These are phyloP conservation scores for Phytophthora megakarya DNA, from an alignment of 352 stramenopile species.

Conservation along the genomic window DNA sequence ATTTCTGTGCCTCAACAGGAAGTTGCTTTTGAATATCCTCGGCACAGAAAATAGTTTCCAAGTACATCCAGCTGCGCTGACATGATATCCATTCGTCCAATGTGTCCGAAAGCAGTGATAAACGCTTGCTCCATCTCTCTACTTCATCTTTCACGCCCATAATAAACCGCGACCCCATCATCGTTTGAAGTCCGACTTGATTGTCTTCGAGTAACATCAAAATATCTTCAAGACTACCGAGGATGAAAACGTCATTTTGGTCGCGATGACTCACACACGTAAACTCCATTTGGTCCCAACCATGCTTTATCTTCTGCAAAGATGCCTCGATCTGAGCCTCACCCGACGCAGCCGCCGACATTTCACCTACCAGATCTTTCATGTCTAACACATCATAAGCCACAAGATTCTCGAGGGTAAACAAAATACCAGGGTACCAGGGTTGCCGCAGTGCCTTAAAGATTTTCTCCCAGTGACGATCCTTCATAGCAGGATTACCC, in stretches of 20 bases:
- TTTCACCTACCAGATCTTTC: conserved; percentile 86
- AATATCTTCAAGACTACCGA: conserved; percentile 92
- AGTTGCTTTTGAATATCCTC: conserved; percentile 91
- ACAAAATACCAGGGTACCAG: conserved; percentile 89
- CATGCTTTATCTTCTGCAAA: conserved; percentile 87
- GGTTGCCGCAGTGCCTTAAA: conserved; percentile 89
- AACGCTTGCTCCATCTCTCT: conserved; percentile 89
- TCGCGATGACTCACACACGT: conserved; percentile 83
- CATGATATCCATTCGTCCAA: conserved; percentile 87
- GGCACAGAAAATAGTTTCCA: conserved; percentile 89
- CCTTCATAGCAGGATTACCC: conserved; percentile 91
- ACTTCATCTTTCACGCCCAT: conserved; percentile 92
- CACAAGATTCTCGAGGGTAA: conserved; percentile 90
- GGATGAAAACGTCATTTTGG: conserved; percentile 88
- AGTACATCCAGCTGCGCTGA: conserved; percentile 89
- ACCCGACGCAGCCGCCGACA: conserved; percentile 85
- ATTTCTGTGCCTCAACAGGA: conserved; percentile 86
- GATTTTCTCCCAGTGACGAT: conserved; percentile 95
- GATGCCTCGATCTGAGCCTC: conserved; percentile 92
- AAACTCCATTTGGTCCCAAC: conserved; percentile 90
- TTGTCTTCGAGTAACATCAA: conserved; percentile 91
- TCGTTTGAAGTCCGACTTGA: conserved; percentile 91
- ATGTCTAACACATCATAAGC: conserved; percentile 87
- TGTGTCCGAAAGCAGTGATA: conserved; percentile 83
- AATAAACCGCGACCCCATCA: conserved; percentile 93